Base-by-base conservation (phyloP, 495 filamentous ascomycete species). In the Penicillium verhagenii region DNA sequence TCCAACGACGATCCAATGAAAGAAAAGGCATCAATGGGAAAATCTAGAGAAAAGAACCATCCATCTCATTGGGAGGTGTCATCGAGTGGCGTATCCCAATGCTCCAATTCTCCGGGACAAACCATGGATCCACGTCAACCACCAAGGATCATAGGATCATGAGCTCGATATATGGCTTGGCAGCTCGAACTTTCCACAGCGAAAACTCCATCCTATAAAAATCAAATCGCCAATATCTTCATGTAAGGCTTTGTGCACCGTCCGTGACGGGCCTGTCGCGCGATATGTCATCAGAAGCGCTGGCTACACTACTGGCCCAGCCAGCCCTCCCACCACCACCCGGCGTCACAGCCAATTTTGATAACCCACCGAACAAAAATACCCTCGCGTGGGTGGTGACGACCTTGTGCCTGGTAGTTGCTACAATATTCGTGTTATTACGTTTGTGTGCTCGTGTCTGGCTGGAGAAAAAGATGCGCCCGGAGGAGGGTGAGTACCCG, bases 311-410 rank as follows among this genome's bases (percentile, higher is more conserved):
- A 29, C 40, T 58, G 39, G 50, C 38, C 24, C 45, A 45, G 37
- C 63, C 63, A 26, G 59, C 63, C 5, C 59, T 63, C 25, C 18
- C 48, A 29, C 31, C 59, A 4, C 63, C 63, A 44, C 19, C 45
- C 13, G 59, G 63, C 4, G 57, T 63, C 10, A 60, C 57, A 3
- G 38, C 63, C 1, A 61, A 71, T 37, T 59, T 72, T 25, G 61
- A 66, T 25, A 62, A 69, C 42, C 68, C 70, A n/a, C 58, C 67
- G 3, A 70, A 65, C 47, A 25, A 47, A 3, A 72, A 71, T 37
- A 52, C 23, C 9, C 42, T 64, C 6, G 64, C 64, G 4, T 63
- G 60, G 51, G 60, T 49, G 29, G 55, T 72, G 11, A 59, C 56
- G 1, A 60, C 64, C 2, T 18, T 59, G 1, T 67, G 58, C 20